Percentiles rank a stretch among this genome's conserved stretches.
These are phyloP conservation scores for Hypoxylon fuscum DNA, from an alignment of 495 filamentous ascomycete species.

Conservation along the genomic window DNA sequence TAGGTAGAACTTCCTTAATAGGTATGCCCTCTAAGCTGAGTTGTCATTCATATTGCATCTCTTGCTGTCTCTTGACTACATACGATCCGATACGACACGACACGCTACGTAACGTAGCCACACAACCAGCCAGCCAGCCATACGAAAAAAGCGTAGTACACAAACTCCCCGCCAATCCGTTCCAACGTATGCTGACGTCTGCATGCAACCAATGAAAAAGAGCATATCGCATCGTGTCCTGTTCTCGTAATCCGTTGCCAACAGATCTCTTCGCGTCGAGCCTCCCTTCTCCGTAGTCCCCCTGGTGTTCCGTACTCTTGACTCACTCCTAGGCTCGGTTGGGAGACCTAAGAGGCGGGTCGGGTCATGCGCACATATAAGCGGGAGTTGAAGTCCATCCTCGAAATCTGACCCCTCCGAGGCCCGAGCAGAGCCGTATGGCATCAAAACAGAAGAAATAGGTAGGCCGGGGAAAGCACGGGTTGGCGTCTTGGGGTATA, in stretches of 20 bases:
- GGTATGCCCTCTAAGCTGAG: constrained; percentile 22
- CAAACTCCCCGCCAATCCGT: constrained; percentile 29
- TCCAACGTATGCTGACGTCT: constrained; percentile 32
- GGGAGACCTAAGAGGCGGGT: not conserved
- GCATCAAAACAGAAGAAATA: constrained; percentile 11
- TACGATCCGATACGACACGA: no score
- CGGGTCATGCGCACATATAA: not conserved
- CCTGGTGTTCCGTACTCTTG: not conserved
- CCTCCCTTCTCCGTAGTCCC: constrained; percentile 4
- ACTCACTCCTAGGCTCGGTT: constrained; percentile 3
- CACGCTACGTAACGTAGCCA: constrained; percentile 6
- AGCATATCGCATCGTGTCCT: constrained; percentile 36
- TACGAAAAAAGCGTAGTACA: constrained; percentile 12
- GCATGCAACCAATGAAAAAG: constrained; percentile 25
- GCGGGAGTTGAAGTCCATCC: constrained; percentile 6
- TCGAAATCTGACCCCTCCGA: constrained; percentile 8
- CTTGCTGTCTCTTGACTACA: constrained; percentile 17
- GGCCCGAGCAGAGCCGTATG: constrained; percentile 13
- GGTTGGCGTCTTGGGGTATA: constrained; percentile 34
- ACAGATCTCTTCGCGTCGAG: constrained; percentile 23
- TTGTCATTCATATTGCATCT: constrained; percentile 24
- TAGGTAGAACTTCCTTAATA: no score
- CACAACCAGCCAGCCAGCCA: constrained; percentile 5
- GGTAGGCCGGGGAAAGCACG: constrained; percentile 16
- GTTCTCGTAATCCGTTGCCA: constrained; percentile 36